Conservation (phyloP, 768 basidiomycete species). For the Chalciporus piperatus region DNA sequence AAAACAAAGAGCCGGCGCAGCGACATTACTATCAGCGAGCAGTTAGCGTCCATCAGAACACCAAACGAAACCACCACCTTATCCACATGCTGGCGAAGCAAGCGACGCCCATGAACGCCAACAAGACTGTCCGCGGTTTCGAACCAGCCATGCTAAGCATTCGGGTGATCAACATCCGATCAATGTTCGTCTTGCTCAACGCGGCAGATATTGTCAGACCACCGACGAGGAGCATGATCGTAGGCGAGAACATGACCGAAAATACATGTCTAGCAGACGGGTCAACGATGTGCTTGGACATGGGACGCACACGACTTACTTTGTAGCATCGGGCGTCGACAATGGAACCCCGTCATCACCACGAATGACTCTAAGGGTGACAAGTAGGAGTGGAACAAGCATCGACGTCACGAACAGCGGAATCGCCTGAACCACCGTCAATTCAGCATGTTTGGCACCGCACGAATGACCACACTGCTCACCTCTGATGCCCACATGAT, state of each 20-base stretch:
- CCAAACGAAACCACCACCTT: conserved; percentile 41
- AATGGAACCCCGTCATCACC: conserved; percentile 51
- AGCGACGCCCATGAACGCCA: conserved; percentile 94
- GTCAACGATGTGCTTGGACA: background rate
- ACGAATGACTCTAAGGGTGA: conserved; percentile 79
- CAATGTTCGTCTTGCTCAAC: conserved; percentile 92
- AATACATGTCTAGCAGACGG: conserved; percentile 69
- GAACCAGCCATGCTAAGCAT: conserved; percentile 90
- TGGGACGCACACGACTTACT: conserved; percentile 46
- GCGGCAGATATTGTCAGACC: conserved; percentile 98
- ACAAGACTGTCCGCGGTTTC: conserved; percentile 77
- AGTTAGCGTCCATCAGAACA: conserved; percentile 4
- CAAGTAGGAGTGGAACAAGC: conserved; percentile 81
- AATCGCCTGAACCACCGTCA: conserved; percentile 63
- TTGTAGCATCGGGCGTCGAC: conserved; percentile 69
- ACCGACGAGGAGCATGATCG: conserved; percentile 96
- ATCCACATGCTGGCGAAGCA: conserved; percentile 99
- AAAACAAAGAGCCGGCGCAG: conserved; percentile 96
- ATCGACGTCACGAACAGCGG: conserved; percentile 97
- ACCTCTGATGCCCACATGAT: conserved; percentile 97
- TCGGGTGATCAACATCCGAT: conserved; percentile 85
- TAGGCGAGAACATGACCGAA: conserved; percentile 94
- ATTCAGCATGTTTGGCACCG: background rate
- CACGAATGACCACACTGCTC: conserved; percentile 16
- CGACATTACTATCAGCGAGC: conserved; percentile 70